Conservation (phyloP, 1,284 basidiomycete species). For the Apiotrichum gracile region DNA sequence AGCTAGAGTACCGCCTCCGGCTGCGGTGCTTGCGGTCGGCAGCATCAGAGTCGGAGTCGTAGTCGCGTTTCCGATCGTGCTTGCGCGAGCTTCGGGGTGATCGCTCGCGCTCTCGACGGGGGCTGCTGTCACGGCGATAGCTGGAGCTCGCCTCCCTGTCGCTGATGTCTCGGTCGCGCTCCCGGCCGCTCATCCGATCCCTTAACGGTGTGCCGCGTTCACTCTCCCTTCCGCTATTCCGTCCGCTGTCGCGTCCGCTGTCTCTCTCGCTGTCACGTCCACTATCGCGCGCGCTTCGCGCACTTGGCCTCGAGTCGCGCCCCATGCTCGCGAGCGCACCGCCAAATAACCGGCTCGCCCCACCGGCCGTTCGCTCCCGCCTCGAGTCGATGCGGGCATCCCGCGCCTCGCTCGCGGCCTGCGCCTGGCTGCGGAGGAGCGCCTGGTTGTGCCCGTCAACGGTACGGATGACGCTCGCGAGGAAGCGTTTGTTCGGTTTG, state of each 20-base stretch:
- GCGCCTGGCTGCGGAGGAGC: constrained; percentile 67
- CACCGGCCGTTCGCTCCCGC: constrained; percentile 2
- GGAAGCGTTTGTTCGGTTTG: constrained; percentile 83
- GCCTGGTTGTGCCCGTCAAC: constrained; percentile 89
- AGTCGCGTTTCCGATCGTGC: neutral
- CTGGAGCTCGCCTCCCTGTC: no score
- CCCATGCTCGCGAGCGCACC: constrained; percentile 29
- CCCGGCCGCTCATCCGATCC: neutral
- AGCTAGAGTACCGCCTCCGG: neutral
- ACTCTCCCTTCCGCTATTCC: constrained; percentile 35
- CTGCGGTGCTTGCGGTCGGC: neutral
- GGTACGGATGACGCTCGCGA: constrained; percentile 76
- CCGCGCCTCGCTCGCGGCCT: constrained; percentile 61
- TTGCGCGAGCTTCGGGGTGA: no score
- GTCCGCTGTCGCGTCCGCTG: neutral
- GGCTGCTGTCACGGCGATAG: no score
- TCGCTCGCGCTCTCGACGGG: no score
- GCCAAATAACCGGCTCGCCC: constrained; percentile 33
- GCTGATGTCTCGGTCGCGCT: neutral
- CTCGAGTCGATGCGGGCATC: neutral
- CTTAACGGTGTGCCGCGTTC: constrained; percentile 11
- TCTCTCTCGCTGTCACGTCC: no score
- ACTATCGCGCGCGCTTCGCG: no score
- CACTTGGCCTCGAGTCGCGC: neutral
- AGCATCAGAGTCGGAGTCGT: neutral